Conservation (phyloP, 257 asterid species). For the Solanum sejunctum region DNA sequence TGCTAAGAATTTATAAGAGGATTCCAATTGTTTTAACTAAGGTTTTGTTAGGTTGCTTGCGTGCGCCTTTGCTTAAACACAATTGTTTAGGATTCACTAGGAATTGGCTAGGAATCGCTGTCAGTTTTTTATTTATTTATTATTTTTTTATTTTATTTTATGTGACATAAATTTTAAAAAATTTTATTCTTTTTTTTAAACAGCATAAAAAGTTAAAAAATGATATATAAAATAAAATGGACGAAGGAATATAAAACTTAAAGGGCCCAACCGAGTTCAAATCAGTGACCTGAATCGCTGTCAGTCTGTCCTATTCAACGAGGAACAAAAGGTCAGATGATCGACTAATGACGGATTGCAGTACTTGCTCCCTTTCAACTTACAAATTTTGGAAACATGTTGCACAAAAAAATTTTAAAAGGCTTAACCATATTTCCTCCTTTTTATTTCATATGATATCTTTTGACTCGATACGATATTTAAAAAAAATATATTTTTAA, state of each 20-base stretch:
- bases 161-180: too few relatives aligned
- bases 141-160: fast-evolving
- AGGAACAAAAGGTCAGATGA: neutral
- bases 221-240: too few relatives aligned
- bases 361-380: too few relatives aligned
- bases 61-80: neutral
- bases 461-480: too few relatives aligned
- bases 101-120: neutral
- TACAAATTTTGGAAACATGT: too few relatives aligned
- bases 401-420: too few relatives aligned
- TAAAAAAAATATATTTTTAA: too few relatives aligned
- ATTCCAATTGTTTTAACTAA: neutral
- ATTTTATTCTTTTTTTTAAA: too few relatives aligned
- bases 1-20: neutral
- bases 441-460: too few relatives aligned
- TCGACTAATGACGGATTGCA: neutral
- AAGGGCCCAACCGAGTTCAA: constrained; percentile 31
- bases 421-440: too few relatives aligned
- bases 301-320: neutral
- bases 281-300: constrained; percentile 22
- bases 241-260: fast-evolving
- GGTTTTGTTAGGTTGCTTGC: neutral
- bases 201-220: too few relatives aligned
- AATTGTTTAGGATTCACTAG: neutral
- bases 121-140: too few relatives aligned